Evolutionary conservation across 805 yeast species (phyloP).

Genomic region (Kazachstania africana): DNA sequence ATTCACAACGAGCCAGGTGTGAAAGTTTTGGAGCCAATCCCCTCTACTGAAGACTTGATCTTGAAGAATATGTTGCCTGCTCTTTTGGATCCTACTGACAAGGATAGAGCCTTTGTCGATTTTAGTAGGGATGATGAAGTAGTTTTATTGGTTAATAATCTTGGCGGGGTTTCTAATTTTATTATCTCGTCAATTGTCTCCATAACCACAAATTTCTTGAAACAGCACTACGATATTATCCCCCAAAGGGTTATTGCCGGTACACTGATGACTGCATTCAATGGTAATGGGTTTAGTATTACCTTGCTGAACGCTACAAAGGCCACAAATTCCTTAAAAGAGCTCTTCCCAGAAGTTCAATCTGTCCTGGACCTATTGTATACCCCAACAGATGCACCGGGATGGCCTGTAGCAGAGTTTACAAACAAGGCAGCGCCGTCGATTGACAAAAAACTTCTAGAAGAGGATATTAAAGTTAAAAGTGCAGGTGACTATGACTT

Average conservation of each 20-base stretch:
- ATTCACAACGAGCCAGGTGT: slow-evolving; percentile 93
- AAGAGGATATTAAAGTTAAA: slow-evolving; percentile 23
- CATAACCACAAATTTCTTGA: slow-evolving; percentile 41
- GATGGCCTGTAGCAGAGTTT: slow-evolving; percentile 43
- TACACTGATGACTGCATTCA: slow-evolving; percentile 77
- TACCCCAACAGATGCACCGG: slow-evolving; percentile 66
- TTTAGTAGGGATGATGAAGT: slow-evolving; percentile 56
- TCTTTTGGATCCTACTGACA: slow-evolving; percentile 49
- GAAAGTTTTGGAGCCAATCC: slow-evolving; percentile 42
- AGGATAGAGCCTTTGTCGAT: slow-evolving; percentile 71
- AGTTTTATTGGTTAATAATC: slow-evolving; percentile 64
- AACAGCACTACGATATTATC: slow-evolving; percentile 37
- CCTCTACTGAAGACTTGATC: slow-evolving; percentile 52
- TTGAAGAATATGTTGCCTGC: slow-evolving; percentile 46
- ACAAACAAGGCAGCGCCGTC: slow-evolving; percentile 22
- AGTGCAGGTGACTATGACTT: slow-evolving; percentile 29
- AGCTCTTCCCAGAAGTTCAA: slow-evolving; percentile 22
- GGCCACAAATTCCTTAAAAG: slow-evolving; percentile 30
- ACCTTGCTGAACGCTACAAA: slow-evolving; percentile 63
- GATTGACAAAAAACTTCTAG: slow-evolving; percentile 20
- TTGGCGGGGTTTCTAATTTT: slow-evolving; percentile 81
- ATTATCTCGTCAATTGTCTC: slow-evolving; percentile 66
- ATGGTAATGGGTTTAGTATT: slow-evolving; percentile 85
- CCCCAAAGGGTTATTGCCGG: slow-evolving; percentile 69
- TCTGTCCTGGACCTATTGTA: slow-evolving; percentile 48